Conservation (phyloP, 345 rosid genomes). For the Sonneratia caseolaris region DNA sequence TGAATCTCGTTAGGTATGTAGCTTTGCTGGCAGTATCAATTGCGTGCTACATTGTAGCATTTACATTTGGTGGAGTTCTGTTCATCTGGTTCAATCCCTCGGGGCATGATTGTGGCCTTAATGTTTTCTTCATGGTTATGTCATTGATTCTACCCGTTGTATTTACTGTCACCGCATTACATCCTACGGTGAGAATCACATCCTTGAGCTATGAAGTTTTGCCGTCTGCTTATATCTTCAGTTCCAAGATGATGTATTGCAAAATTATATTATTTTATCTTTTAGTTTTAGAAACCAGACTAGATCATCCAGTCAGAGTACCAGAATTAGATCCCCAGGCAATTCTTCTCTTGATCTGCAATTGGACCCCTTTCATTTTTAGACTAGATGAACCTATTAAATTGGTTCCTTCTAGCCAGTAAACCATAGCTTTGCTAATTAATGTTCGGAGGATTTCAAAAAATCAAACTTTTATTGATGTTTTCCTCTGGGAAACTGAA, state of each 20-base stretch:
- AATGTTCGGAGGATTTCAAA: background rate
- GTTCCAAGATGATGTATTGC: background rate
- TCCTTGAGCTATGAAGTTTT: background rate
- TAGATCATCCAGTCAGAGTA: background rate
- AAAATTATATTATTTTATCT: background rate
- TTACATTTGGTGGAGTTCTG: constrained; percentile 62
- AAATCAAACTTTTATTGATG: background rate
- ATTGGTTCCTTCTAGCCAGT: background rate
- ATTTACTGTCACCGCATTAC: constrained; percentile 65
- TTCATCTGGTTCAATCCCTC: constrained; percentile 99
- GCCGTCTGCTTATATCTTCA: background rate
- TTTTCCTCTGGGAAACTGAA: constrained; percentile 14
- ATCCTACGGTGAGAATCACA: constrained; percentile 53
- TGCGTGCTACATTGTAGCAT: constrained; percentile 76
- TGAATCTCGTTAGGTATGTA: constrained; percentile 47
- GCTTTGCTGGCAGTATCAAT: constrained; percentile 75
- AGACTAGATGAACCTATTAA: background rate
- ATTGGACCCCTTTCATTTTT: background rate
- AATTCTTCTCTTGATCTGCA: background rate
- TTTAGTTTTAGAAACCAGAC: background rate
- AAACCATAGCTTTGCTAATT: background rate
- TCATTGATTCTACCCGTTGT: constrained; percentile 75
- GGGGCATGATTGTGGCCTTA: constrained; percentile 87
- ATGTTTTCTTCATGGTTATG: constrained; percentile 85
- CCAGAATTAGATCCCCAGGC: background rate